Conservation (phyloP, 768 basidiomycete species). For the Tephrocybe sp. region DNA sequence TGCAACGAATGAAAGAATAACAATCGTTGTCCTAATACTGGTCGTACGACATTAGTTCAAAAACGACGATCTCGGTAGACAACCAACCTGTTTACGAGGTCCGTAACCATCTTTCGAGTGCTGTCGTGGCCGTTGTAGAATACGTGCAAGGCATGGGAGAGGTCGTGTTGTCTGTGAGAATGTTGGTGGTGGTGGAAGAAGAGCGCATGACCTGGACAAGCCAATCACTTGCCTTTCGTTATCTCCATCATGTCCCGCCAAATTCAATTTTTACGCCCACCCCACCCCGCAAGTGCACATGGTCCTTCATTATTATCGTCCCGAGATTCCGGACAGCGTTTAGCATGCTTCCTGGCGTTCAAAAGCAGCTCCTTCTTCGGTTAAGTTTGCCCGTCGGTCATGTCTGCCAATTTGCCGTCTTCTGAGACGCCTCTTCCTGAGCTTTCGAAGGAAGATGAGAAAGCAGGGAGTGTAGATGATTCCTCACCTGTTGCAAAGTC, state of each 20-base stretch:
- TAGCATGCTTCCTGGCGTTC: background rate
- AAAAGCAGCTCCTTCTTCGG: slow-evolving; percentile 30
- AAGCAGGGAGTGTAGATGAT: slow-evolving; percentile 20
- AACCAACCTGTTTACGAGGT: background rate
- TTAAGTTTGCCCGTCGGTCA: slow-evolving; percentile 31
- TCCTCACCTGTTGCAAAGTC: slow-evolving; percentile 11
- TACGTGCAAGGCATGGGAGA: background rate
- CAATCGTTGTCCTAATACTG: slow-evolving; percentile 6
- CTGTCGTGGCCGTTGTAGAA: background rate
- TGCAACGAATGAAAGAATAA: slow-evolving; percentile 4
- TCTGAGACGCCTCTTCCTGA: background rate
- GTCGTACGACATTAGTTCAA: background rate
- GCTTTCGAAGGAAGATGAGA: slow-evolving; percentile 20
- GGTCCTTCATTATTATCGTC: background rate
- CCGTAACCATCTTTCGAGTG: background rate
- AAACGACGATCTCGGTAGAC: background rate
- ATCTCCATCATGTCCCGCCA: background rate
- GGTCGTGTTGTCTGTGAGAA: background rate
- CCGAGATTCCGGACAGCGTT: background rate
- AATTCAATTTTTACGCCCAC: background rate
- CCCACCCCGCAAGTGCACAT: background rate
- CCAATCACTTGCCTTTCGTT: background rate
- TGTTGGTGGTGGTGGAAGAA: background rate
- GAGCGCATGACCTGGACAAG: background rate
- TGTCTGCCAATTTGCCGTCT: background rate